Conservation (phyloP, 257 asterid species). For the Nicotiana benthamiana region DNA sequence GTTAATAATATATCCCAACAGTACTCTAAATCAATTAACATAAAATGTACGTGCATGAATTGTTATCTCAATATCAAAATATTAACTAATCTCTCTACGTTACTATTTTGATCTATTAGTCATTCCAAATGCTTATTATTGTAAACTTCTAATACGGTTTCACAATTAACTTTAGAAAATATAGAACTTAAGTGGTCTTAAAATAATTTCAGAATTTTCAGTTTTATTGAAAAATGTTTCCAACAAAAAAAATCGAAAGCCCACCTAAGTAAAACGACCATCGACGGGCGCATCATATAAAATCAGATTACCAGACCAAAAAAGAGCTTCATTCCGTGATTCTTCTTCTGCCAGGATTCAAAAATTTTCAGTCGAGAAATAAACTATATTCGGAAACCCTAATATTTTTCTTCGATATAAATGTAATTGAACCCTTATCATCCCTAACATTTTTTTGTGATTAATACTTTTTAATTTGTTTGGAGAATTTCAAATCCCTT, state of each 20-base stretch:
- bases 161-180: no score
- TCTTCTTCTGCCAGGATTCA: neutral
- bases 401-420: neutral
- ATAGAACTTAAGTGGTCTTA: no score
- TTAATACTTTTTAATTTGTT: neutral
- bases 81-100: no score
- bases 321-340: neutral
- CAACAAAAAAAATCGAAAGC: neutral
- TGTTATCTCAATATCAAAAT: no score
- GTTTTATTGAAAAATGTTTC: neutral
- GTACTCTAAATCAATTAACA: no score
- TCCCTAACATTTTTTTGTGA: neutral
- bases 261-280: neutral
- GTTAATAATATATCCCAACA: no score
- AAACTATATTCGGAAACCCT: neutral
- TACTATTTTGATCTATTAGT: no score
- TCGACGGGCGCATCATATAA: neutral
- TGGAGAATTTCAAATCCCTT: conserved; percentile 4
- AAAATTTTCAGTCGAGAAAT: neutral
- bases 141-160: no score
- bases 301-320: neutral
- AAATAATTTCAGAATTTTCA: no score
- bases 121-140: no score
- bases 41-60: no score
- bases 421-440: neutral